Base-by-base conservation (phyloP, 2,329 filamentous ascomycete species). In the Pseudogymnoascus sp. region DNA sequence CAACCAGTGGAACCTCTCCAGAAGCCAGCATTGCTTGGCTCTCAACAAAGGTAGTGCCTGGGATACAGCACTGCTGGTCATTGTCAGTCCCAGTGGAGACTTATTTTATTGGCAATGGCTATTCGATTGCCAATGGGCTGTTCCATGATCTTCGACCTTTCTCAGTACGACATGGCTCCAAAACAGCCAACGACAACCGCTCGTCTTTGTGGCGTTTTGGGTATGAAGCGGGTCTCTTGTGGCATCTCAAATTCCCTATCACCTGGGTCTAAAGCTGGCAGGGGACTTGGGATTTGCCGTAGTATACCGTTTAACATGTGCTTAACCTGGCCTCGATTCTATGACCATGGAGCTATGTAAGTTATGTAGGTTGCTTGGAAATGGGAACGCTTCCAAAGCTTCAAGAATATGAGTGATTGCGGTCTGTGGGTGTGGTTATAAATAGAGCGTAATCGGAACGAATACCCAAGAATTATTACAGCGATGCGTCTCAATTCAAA, bases 1-100 rank as follows among this genome's bases (percentile, higher is more conserved):
- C 80, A 78, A 61, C 85, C 85, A 2, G 79, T 87, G 29, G 73
- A 75, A 63, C 72, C 73, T 29, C 68, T 70, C 21, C 73, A 75
- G 62, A 75, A 74, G 65, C 73, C 73, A 26, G 70, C 72, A 23
- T 67, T 72, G 7, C 59, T 74, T 42, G 70, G 68, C 46, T 68
- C 68, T 19, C 71, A 72, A 56, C 62, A 67, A 59, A 65, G 68
- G 46, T 72, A 68, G 62, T 63, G 44, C 21, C 17, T 29, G n/a
- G 50, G 42, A 19, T 56, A n/a, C 29, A 33, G 17, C 19, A 33
- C 50, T 56, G n/a, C 29, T 56, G 29, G 50, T 33, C 26, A 56
- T 19, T 17, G 29, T 15, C 29, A 56, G 29, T 56, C 50, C 50
- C 26, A n/a, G 50, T 33, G 29, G 50, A 56, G 31, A 33, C 50